Evolutionary conservation across 495 filamentous ascomycete species (phyloP).

Genomic region (Delitschia confertaspora): DNA sequence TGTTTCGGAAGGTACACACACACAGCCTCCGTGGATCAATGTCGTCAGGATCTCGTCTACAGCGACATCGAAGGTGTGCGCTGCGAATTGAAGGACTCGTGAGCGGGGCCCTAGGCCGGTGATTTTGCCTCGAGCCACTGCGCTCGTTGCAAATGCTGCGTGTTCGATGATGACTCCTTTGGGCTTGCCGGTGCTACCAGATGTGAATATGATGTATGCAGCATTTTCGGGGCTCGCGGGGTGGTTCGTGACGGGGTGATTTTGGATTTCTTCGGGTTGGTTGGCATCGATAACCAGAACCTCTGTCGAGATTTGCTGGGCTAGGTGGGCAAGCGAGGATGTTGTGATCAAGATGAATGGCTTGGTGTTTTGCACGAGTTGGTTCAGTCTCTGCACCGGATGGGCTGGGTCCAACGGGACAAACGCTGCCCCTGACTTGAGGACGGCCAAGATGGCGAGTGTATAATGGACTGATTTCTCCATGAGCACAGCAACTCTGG

Average conservation of each 20-base stretch:
- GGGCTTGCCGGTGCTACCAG: constrained; percentile 44
- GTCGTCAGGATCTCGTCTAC: constrained; percentile 46
- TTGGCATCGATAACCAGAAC: constrained; percentile 12
- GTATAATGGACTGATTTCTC: constrained; percentile 19
- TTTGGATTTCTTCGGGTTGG: constrained; percentile 1
- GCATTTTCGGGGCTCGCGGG: no score
- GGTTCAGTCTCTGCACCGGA: constrained; percentile 13
- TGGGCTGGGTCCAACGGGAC: constrained; percentile 23
- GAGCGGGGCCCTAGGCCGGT: constrained; percentile 35
- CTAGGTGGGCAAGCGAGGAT: constrained; percentile 17
- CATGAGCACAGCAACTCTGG: constrained; percentile 17
- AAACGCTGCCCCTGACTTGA: constrained; percentile 25
- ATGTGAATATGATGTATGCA: constrained; percentile 45
- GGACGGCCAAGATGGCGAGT: constrained; percentile 19
- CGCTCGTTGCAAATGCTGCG: constrained; percentile 41
- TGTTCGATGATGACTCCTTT: constrained; percentile 44
- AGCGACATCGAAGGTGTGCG: constrained; percentile 47
- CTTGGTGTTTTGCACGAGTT: constrained; percentile 13
- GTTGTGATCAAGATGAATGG: constrained; percentile 19
- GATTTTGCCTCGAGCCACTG: constrained; percentile 37
- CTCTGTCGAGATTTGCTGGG: constrained; percentile 9
- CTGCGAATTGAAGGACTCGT: constrained; percentile 47
- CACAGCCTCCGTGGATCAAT: constrained; percentile 46
- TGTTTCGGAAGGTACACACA: constrained; percentile 55
- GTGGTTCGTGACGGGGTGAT: constrained; percentile 1